Evolutionary conservation across 2,329 filamentous ascomycete genomes (phyloP).

Genomic region (Xylariaceae sp.): DNA sequence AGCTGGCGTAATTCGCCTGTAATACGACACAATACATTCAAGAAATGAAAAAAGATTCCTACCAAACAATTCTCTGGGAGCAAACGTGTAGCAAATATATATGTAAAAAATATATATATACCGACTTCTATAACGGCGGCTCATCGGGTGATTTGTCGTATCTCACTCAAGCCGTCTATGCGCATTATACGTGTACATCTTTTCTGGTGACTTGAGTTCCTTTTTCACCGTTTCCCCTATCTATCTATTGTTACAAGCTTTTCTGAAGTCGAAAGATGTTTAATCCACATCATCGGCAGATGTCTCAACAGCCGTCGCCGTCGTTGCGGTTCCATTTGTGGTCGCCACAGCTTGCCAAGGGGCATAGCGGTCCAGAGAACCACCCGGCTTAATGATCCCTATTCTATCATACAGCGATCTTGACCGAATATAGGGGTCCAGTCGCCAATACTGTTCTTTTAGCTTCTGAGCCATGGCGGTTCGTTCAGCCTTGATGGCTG

Average conservation of each 20-base stretch:
- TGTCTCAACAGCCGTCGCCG: constrained; percentile 31
- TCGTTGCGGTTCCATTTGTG: constrained; percentile 20
- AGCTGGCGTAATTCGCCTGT: constrained; percentile 1
- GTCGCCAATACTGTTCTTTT: constrained; percentile 73
- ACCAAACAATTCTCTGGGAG: too few relatives aligned
- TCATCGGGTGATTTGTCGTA: neutral
- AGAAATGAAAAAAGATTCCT: neutral
- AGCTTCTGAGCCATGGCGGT: constrained; percentile 58
- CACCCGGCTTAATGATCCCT: constrained; percentile 63
- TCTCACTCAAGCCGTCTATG: constrained; percentile 5
- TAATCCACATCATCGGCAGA: constrained; percentile 44
- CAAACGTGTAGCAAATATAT: too few relatives aligned
- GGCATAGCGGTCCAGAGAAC: constrained; percentile 66
- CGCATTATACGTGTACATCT: neutral
- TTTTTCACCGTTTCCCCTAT: neutral
- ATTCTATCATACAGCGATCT: constrained; percentile 78
- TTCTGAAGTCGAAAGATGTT: constrained; percentile 1
- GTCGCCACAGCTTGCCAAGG: constrained; percentile 19
- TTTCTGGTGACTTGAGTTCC: neutral
- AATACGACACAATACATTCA: neutral
- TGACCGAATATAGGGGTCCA: constrained; percentile 83
- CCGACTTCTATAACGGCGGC: neutral
- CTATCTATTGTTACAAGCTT: neutral
- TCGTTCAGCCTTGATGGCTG: constrained; percentile 51
- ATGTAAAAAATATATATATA: neutral